These are phyloP conservation scores for Cercophora sp. DNA, from an alignment of 495 filamentous ascomycete genomes.

Conservation along the genomic window DNA sequence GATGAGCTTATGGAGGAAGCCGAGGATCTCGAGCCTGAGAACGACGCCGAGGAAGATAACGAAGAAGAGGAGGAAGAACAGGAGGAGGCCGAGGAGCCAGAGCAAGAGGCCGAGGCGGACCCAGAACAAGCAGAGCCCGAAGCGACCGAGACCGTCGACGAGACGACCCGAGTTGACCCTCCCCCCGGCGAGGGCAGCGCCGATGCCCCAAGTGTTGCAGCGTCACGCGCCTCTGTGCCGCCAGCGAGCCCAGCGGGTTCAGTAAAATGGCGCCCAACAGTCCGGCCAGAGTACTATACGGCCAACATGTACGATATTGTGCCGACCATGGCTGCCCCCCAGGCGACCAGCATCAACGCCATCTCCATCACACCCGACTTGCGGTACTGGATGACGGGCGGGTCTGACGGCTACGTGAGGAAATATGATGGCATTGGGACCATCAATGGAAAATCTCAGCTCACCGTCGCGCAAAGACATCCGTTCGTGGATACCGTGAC, in stretches of 20 bases:
- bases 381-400: conserved; percentile 91
- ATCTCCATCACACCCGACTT: conserved; percentile 90
- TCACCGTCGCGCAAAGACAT: conserved; percentile 94
- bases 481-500: conserved; percentile 97
- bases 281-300: conserved; percentile 75
- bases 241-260: conserved; percentile 41
- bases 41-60: conserved; percentile 54
- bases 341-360: conserved; percentile 92
- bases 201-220: neutral
- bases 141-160: conserved; percentile 37
- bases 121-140: conserved; percentile 38
- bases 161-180: conserved; percentile 26
- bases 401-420: conserved; percentile 88
- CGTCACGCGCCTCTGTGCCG: conserved; percentile 44
- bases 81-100: conserved; percentile 50
- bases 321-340: conserved; percentile 92
- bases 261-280: conserved; percentile 53
- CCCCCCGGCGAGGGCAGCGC: neutral
- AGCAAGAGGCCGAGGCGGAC: conserved; percentile 24
- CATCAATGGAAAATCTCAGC: conserved; percentile 86
- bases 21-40: conserved; percentile 58
- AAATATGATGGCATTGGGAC: conserved; percentile 96
- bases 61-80: conserved; percentile 55
- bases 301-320: conserved; percentile 93
- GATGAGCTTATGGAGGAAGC: conserved; percentile 63